phyloP scores from a whole-genome alignment of 768 basidiomycete genomes.

The Piloderma croceum region DNA sequence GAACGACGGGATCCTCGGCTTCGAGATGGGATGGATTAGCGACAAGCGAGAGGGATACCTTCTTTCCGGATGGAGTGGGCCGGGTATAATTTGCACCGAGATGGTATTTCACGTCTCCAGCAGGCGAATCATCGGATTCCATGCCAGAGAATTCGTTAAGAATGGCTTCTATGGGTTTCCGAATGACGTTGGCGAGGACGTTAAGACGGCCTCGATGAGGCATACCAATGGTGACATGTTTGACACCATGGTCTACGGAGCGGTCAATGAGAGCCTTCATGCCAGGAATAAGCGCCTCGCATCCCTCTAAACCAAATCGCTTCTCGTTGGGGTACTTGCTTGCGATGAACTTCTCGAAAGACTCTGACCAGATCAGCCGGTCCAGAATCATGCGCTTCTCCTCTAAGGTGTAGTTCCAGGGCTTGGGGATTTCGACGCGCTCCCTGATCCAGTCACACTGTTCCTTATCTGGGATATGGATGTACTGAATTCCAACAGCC shows the following conservation, averaged over 20 bases:
- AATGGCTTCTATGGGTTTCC: constrained; percentile 97
- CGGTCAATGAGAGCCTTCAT: constrained; percentile 99
- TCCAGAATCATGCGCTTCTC: constrained; percentile 99
- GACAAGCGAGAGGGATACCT: constrained; percentile 93
- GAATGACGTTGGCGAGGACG: constrained; percentile 95
- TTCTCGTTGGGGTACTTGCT: constrained; percentile 99
- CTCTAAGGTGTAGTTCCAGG: constrained; percentile 96
- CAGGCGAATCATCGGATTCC: constrained; percentile 67
- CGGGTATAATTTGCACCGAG: constrained; percentile 98
- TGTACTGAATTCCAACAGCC: constrained; percentile 83
- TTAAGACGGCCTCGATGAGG: constrained; percentile 98
- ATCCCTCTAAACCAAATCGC: constrained; percentile 97
- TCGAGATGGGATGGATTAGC: constrained; percentile 99
- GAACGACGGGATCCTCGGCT: constrained; percentile 96
- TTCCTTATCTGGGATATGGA: constrained; percentile 96
- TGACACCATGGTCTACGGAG: constrained; percentile 93
- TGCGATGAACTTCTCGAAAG: constrained; percentile 97
- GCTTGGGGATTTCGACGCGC: constrained; percentile 90
- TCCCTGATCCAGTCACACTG: constrained; percentile 99
- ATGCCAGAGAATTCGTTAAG: constrained; percentile 91
- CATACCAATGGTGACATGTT: constrained; percentile 97
- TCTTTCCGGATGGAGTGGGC: constrained; percentile 96
- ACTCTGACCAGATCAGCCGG: constrained; percentile 99
- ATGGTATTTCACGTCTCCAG: constrained; percentile 99
- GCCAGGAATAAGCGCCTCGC: constrained; percentile 94